Evolutionary conservation across 164 flowering plant species (phyloP), one percentile per base, ranked within the genome.

Genomic region (Litsea cubeba): DNA sequence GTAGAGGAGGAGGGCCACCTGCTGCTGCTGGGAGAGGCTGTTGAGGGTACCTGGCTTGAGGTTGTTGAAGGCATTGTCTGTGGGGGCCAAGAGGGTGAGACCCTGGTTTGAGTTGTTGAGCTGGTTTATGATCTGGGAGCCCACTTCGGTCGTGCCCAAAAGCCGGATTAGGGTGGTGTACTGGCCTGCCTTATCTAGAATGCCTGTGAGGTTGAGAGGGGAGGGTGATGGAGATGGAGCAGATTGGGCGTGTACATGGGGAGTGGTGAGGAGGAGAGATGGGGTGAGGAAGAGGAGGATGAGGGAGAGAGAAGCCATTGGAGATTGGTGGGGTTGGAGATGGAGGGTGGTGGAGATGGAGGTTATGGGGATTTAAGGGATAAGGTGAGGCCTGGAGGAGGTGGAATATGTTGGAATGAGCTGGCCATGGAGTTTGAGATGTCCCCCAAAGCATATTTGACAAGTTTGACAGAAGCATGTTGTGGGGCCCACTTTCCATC

Each of bases 31-130:
- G 1, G 79, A 3, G 20, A 95, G 89, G 60, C 40, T 65, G 81
- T 91, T 90, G 7, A 93, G 75, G 14, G 90, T 70, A 0, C 99
- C 97, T 1, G 89, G 5, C 65, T 82, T 78, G 71, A 95, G 93
- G 82, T 74, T 87, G 74, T 74, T 75, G 89, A 95, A 92, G 68
- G 95, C 98, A 71, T 87, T 90, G 72, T 95, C 97, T n/a, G 97
- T 91, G 0, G 98, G 98, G 15, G 97, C 97, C 24, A 95, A 81
- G 22, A 93, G 76, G 5, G 97, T 91, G 78, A 93, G 23, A n/a
- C 98, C 97, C n/a, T 88, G 82, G 63, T 69, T 75, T 12, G 97
- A 89, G 77, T 70, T 83, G 80, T 93, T 95, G 82, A 90, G 82
- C 78, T 93, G 95, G 82, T 75, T 87, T 23, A 67, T 67, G 66